Conservation (phyloP, 345 rosid species). For the Eucalyptus pauciflora region DNA sequence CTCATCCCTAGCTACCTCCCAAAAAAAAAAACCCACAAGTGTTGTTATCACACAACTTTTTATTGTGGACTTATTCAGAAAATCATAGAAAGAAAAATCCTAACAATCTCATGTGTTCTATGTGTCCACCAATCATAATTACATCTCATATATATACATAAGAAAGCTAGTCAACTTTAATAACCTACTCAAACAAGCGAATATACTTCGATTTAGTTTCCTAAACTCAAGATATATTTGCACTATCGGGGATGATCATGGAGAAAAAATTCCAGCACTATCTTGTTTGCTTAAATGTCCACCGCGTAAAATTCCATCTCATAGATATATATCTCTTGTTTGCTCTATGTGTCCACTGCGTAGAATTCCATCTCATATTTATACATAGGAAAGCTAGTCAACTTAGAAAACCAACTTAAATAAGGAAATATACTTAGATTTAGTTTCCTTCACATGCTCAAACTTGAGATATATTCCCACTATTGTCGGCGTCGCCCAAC, state of each 20-base stretch:
- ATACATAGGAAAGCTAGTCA: background rate
- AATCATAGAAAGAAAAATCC: background rate
- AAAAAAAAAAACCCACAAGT: background rate
- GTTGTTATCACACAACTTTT: background rate
- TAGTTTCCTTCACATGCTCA: background rate
- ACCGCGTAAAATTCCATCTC: background rate
- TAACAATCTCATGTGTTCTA: background rate
- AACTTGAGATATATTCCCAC: background rate
- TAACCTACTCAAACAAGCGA: background rate
- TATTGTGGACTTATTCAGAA: background rate
- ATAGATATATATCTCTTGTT: background rate
- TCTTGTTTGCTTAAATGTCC: background rate
- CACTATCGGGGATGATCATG: background rate
- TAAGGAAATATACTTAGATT: background rate
- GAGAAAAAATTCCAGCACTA: background rate
- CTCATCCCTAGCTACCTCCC: background rate
- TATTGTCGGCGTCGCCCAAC: accelerated
- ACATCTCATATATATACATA: background rate
- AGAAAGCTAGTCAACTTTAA: background rate
- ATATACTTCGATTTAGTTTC: background rate
- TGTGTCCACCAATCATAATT: background rate
- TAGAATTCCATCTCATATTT: background rate
- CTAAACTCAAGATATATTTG: background rate
- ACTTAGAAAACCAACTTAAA: background rate
- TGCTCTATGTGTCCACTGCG: background rate